A percentile compares a stretch with the other conserved stretches of the same genome.
Conservation (phyloP, 306 rosid species). For the Prosopis cineraria region DNA sequence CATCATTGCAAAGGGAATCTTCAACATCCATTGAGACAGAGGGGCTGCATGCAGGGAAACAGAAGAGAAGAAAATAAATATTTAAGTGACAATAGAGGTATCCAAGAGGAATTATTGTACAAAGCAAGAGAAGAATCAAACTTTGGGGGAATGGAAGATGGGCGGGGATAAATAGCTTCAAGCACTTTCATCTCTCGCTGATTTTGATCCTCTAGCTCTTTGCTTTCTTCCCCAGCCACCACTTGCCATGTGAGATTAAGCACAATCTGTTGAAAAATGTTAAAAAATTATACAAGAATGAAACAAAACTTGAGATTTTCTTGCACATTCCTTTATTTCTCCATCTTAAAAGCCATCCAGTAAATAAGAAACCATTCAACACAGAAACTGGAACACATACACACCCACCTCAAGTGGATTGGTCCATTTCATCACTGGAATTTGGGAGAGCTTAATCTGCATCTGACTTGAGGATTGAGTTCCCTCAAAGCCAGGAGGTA, state of each 20-base stretch:
- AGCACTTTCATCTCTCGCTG: constrained; percentile 5
- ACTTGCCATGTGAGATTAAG: neutral
- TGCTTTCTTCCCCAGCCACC: constrained; percentile 26
- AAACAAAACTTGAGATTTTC: neutral
- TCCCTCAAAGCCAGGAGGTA: constrained; percentile 96
- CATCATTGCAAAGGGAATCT: neutral
- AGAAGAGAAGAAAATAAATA: neutral
- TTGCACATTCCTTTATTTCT: neutral
- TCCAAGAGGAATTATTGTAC: neutral
- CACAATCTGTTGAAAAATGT: neutral
- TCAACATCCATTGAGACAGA: neutral
- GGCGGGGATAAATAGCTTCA: constrained; percentile 17
- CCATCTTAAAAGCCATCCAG: neutral
- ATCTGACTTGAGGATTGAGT: constrained; percentile 54
- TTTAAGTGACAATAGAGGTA: neutral
- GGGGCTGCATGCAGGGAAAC: neutral
- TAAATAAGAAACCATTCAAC: neutral
- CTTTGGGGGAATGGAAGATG: constrained; percentile 17
- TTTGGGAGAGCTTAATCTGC: constrained; percentile 65
- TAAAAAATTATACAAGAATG: neutral
- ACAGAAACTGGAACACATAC: neutral
- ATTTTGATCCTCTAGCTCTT: constrained; percentile 18
- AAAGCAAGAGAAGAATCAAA: neutral
- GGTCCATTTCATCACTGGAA: constrained; percentile 74
- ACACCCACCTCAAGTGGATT: constrained; percentile 65